A percentile compares a stretch with the other conserved stretches of the same genome.
Conservation (phyloP, 2,329 filamentous ascomycete genomes). For the Neonectria punicea region DNA sequence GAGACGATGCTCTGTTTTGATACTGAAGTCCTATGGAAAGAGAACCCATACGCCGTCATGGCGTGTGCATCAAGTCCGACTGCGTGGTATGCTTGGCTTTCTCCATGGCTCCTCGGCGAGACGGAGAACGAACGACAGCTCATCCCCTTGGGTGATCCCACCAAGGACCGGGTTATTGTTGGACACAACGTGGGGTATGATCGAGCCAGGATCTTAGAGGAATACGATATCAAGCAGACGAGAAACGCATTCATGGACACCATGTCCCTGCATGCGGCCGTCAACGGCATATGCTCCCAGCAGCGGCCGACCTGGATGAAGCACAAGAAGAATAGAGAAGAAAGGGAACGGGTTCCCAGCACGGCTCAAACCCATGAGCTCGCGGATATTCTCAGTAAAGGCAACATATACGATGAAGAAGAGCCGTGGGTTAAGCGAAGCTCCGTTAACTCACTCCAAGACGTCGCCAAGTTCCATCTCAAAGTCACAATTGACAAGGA, state of each 20-base stretch:
- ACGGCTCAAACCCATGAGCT: constrained; percentile 78
- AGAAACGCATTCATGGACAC: constrained; percentile 92
- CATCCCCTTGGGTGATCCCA: constrained; percentile 85
- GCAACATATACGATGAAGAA: constrained; percentile 81
- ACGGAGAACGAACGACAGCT: constrained; percentile 81
- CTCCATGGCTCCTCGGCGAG: constrained; percentile 91
- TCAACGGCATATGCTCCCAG: constrained; percentile 98
- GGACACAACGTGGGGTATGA: constrained; percentile 98
- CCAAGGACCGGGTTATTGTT: constrained; percentile 79
- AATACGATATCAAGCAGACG: constrained; percentile 86
- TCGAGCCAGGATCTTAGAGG: constrained; percentile 85
- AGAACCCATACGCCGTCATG: constrained; percentile 94
- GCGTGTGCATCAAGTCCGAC: constrained; percentile 90
- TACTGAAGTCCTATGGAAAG: constrained; percentile 96
- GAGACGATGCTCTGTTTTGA: constrained; percentile 91
- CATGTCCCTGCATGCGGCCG: constrained; percentile 97
- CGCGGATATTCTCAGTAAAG: constrained; percentile 73
- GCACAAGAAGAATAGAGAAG: constrained; percentile 88
- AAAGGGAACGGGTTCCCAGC: constrained; percentile 80
- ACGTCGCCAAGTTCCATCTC: constrained; percentile 97
- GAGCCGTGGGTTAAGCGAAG: constrained; percentile 96
- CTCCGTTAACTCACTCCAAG: constrained; percentile 92
- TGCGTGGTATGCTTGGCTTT: constrained; percentile 97
- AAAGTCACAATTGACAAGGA: constrained; percentile 92
- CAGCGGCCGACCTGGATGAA: constrained; percentile 98